phyloP scores from a whole-genome alignment of 2,329 filamentous ascomycete genomes.

The Apiospora sp. region DNA sequence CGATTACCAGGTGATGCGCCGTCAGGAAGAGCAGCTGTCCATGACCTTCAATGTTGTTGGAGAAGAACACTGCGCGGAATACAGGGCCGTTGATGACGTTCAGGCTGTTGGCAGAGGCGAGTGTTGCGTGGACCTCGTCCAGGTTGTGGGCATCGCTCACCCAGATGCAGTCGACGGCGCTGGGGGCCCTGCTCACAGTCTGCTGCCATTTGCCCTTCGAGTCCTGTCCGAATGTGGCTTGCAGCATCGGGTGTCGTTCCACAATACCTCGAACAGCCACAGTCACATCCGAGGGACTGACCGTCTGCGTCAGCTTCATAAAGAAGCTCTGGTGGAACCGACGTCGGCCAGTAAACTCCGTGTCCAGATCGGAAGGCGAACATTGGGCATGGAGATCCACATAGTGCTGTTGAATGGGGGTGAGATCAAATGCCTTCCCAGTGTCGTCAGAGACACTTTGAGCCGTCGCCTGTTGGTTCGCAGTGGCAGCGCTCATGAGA shows the following conservation, averaged over 20 bases:
- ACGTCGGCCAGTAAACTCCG: constrained; percentile 42
- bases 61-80: constrained; percentile 57
- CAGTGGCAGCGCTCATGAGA: constrained; percentile 27
- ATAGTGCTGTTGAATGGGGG: constrained; percentile 62
- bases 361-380: constrained; percentile 54
- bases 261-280: constrained; percentile 58
- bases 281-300: constrained; percentile 53
- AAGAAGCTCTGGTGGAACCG: constrained; percentile 61
- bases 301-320: constrained; percentile 51
- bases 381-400: constrained; percentile 17
- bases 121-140: constrained; percentile 49
- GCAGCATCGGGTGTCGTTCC: constrained; percentile 59
- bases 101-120: constrained; percentile 47
- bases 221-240: constrained; percentile 40
- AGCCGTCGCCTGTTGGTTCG: constrained; percentile 38
- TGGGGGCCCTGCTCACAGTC: constrained; percentile 51
- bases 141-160: constrained; percentile 50
- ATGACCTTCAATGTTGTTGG: constrained; percentile 46
- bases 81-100: constrained; percentile 58
- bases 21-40: constrained; percentile 56
- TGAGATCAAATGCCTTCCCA: constrained; percentile 54
- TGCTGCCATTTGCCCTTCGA: constrained; percentile 52
- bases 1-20: constrained; percentile 61
- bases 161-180: constrained; percentile 50
- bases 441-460: constrained; percentile 43